Evolutionary conservation across 2,329 filamentous ascomycete species (phyloP).

Genomic region (Fusarium humuli): DNA sequence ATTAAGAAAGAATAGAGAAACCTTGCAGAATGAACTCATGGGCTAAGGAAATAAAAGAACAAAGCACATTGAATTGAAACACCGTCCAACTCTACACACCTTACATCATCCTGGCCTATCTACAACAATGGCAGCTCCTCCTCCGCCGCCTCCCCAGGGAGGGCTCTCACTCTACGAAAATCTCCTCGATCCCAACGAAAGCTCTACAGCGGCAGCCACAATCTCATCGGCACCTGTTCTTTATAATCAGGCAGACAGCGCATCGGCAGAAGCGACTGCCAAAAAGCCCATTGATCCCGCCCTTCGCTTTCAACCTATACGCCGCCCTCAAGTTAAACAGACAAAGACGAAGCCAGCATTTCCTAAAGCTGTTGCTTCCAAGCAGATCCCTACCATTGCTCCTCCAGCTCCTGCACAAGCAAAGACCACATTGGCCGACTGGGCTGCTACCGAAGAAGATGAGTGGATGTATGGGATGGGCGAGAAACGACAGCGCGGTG

Average conservation of each 20-base stretch:
- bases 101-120: not conserved
- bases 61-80: not conserved
- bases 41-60: not conserved
- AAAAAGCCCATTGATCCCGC: slow-evolving; percentile 73
- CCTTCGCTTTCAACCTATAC: slow-evolving; percentile 88
- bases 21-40: not conserved
- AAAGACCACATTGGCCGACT: slow-evolving; percentile 83
- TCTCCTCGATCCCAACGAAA: slow-evolving; percentile 73
- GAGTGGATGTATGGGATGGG: slow-evolving; percentile 76
- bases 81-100: not conserved
- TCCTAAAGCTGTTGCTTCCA: slow-evolving; percentile 55
- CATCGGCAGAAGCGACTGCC: slow-evolving; percentile 57
- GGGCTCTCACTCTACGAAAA: slow-evolving; percentile 86
- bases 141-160: slow-evolving; percentile 55
- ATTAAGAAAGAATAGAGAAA: not conserved
- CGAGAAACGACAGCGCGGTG: slow-evolving; percentile 79
- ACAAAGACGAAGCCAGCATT: slow-evolving; percentile 71
- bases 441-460: slow-evolving; percentile 81
- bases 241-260: slow-evolving; percentile 69
- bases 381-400: slow-evolving; percentile 50
- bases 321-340: slow-evolving; percentile 74
- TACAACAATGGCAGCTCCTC: slow-evolving; percentile 48
- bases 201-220: slow-evolving; percentile 63
- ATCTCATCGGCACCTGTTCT: slow-evolving; percentile 81
- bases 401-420: slow-evolving; percentile 54